A percentile compares a stretch with the other conserved stretches of the same genome.
Evolutionary conservation across 495 filamentous ascomycete genomes (phyloP).

Genomic region (Baudoinia panamericana): DNA sequence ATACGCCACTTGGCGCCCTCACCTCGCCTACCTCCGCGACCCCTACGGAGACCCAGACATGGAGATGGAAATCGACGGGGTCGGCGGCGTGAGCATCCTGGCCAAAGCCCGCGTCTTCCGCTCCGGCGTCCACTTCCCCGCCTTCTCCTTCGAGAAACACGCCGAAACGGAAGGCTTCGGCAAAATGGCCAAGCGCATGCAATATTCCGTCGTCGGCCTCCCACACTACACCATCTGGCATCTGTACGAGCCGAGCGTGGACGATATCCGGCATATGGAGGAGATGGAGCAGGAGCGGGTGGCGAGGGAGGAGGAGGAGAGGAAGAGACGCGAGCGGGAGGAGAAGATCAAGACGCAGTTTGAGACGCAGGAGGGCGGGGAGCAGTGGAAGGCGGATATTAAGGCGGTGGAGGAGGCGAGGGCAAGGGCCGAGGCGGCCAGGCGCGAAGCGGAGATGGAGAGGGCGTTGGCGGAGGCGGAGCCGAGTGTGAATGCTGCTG

Average conservation of each 20-base stretch:
- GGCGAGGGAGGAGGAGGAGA: slow-evolving; percentile 56
- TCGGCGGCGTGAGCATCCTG: slow-evolving; percentile 93
- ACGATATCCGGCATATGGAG: slow-evolving; percentile 94
- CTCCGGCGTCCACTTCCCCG: slow-evolving; percentile 90
- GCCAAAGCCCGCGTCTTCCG: slow-evolving; percentile 93
- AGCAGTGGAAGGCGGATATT: slow-evolving; percentile 73
- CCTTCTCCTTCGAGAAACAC: slow-evolving; percentile 97
- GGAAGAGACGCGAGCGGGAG: slow-evolving; percentile 49
- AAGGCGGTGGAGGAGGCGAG: slow-evolving; percentile 50
- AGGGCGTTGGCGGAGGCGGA: slow-evolving; percentile 6
- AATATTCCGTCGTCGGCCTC: slow-evolving; percentile 88
- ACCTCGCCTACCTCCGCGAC: slow-evolving; percentile 92
- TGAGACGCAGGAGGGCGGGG: slow-evolving; percentile 29
- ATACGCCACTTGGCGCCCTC: slow-evolving; percentile 96
- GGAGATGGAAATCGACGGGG: slow-evolving; percentile 99
- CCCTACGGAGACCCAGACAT: slow-evolving; percentile 97
- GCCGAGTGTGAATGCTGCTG: neutral
- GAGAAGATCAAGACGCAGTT: slow-evolving; percentile 61
- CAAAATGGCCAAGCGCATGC: slow-evolving; percentile 98
- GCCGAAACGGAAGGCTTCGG: slow-evolving; percentile 98
- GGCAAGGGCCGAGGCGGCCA: slow-evolving; percentile 45
- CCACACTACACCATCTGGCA: slow-evolving; percentile 99
- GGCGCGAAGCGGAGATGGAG: slow-evolving; percentile 20
- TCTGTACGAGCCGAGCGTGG: slow-evolving; percentile 93
- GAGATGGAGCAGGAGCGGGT: slow-evolving; percentile 78